Base-by-base conservation (phyloP, 257 asterid genomes). In the Nicotiana sylvestris region DNA sequence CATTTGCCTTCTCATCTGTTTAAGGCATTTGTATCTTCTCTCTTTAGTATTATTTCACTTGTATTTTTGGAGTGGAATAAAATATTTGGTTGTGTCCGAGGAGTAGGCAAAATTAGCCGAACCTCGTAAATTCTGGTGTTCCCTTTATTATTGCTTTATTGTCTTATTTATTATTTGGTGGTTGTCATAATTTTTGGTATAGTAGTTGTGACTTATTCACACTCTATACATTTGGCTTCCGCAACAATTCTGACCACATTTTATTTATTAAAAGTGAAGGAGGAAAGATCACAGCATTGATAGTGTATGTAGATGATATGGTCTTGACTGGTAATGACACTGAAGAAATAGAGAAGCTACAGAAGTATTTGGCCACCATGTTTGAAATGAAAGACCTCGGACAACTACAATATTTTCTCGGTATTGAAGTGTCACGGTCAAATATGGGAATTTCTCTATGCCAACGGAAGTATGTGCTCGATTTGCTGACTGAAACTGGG, bases 371-470 rank as follows among this genome's bases (percentile, higher is more conserved):
- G 29, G 67, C 66, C 15, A 60, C 65, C 27, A 37, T 18, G 4
- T 77, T 77, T 30, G n/a, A 77, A 77, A 66, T 81, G 77, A 77
- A 77, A 8, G 12, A 77, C 64, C 29, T 77, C 9, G 66, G 67
- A 51, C 17, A 9, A 3, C 53, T 30, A 51, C 9, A 66, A 27
- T 66, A 81, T 51, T 66, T 66, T 49, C 5, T 29, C 2, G 29
- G 83, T 64, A 67, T 53, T 30, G 43, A 81, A 67, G 68, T 81
- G 4, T 55, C 79, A 11, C 15, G 43, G 17, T 29, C 4, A 5
- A 49, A 65, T 25, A 1, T 17, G 0, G 3, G 37, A 21, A 2
- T 66, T 66, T 35, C 21, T 11, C 16, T 81, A 2, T 27, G 32
- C 10, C 55, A 66, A 66, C 1, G 0, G 3, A 81, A 66, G 49